Evolutionary conservation across 441 rosid species (phyloP), one percentile per base, ranked within the genome.

Genomic region (Francoa sonchifolia): DNA sequence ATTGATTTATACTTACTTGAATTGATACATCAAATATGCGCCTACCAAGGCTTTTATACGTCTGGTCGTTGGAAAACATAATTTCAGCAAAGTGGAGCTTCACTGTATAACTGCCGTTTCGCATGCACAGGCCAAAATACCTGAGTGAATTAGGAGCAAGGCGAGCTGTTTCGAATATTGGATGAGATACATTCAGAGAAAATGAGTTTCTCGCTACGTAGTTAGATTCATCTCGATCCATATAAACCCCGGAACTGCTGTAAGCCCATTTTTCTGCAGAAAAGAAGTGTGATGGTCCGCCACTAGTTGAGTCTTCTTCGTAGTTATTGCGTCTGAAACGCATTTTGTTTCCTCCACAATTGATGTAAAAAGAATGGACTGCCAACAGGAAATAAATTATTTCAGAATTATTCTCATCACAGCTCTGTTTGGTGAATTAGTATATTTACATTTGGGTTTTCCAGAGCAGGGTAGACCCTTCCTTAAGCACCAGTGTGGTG

Each of bases 21-120:
- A 90, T 68, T 2, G 79, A 65, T 12, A 85, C 67, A 31, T 85
- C 94, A 12, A 89, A 89, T 21, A 74, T 36, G 34, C 96, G 79
- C 36, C 55, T 61, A 9, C 96, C 94, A 4, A 75, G 64, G 65
- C 94, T 85, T 21, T 25, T 58, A 40, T 19, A 82, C 3, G 63
- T 59, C 42, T 57, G 26, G 16, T 73, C 45, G 25, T 67, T 5
- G 0, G 83, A 42, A 50, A 32, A 85, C 77, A 69, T 81, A 8
- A 85, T 85, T 62, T 90, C 98, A 5, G 98, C 84, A 61, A 90
- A 85, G 55, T 90, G 82, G 18, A 90, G 94, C 48, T 42, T 50
- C n/a, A 85, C 77, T 31, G 60, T 79, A 33, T 90, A 90, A 31
- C 58, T 61, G 13, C 80, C 90, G 13, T 30, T 7, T 39, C 26